Percentiles rank a stretch among this genome's conserved stretches.
phyloP scores from a whole-genome alignment of 2,329 filamentous ascomycete species.

The Calonectria multiphialidica region DNA sequence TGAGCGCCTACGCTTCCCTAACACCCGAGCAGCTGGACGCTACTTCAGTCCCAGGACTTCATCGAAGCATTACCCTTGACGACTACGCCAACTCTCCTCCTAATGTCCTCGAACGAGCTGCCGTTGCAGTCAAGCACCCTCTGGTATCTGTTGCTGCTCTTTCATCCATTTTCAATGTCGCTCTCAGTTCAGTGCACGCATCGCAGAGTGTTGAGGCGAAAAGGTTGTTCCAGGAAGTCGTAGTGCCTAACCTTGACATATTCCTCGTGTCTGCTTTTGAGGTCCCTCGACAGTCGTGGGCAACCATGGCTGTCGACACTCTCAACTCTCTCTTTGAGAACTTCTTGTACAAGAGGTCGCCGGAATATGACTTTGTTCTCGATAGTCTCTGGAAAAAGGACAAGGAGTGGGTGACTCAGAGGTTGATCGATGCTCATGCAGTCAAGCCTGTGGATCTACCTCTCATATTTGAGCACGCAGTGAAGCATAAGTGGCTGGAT shows the following conservation, averaged over 20 bases:
- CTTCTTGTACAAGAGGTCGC: conserved; percentile 83
- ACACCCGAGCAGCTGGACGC: conserved; percentile 83
- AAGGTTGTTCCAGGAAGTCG: conserved; percentile 74
- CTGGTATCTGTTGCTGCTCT: conserved; percentile 90
- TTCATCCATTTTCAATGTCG: conserved; percentile 74
- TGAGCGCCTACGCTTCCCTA: conserved; percentile 86
- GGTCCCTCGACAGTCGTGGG: conserved; percentile 80
- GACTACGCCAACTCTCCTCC: conserved; percentile 64
- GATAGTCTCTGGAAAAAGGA: conserved; percentile 94
- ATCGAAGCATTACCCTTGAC: conserved; percentile 78
- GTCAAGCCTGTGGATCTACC: conserved; percentile 69
- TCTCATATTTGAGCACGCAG: conserved; percentile 71
- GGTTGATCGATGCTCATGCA: conserved; percentile 86
- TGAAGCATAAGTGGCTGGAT: conserved; percentile 87
- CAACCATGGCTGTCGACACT: conserved; percentile 79
- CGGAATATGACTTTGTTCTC: conserved; percentile 88
- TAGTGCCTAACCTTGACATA: conserved; percentile 80
- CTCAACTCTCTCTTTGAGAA: conserved; percentile 83
- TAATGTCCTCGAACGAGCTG: conserved; percentile 65
- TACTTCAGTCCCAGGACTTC: conserved; percentile 84
- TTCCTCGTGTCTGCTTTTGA: conserved; percentile 84
- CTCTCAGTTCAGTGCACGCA: conserved; percentile 70
- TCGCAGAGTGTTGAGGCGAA: conserved; percentile 74
- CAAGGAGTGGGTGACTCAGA: conserved; percentile 84
- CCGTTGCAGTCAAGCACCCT: conserved; percentile 81